phyloP scores from a whole-genome alignment of 371 early-diverging fungal genomes.

The Apophysomyces trapeziformis region DNA sequence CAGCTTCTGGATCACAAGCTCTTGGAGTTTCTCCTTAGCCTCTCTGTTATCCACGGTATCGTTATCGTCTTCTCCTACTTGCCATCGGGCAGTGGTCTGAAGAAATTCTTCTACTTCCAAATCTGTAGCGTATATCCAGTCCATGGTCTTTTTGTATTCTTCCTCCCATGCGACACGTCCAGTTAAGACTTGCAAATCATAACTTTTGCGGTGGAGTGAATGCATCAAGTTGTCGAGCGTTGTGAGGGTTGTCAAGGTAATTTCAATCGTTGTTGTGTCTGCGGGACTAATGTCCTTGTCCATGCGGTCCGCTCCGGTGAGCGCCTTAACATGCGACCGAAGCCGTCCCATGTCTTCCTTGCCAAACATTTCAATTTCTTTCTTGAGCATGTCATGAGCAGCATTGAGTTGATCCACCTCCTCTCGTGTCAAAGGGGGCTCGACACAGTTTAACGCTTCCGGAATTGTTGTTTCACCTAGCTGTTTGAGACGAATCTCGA shows the following conservation, averaged over 20 bases:
- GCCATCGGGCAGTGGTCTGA: conserved; percentile 36
- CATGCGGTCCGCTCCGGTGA: conserved; percentile 36
- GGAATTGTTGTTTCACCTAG: conserved; percentile 25
- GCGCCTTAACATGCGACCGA: conserved; percentile 55
- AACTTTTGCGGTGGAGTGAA: conserved; percentile 35
- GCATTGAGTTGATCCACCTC: conserved; percentile 33
- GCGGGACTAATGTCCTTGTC: conserved; percentile 54
- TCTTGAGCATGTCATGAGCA: conserved; percentile 31
- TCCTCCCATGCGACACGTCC: conserved; percentile 53
- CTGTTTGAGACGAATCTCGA: conserved; percentile 42
- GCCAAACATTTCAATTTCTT: conserved; percentile 44
- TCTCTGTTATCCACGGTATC: conserved; percentile 15
- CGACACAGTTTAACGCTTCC: conserved; percentile 32
- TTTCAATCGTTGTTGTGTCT: conserved; percentile 60
- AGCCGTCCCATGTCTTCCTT: conserved; percentile 54
- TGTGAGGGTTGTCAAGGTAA: conserved; percentile 53
- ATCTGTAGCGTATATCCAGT: conserved; percentile 33
- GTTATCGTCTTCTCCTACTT: conserved; percentile 6
- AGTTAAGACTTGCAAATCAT: conserved; percentile 48
- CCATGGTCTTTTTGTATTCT: conserved; percentile 30
- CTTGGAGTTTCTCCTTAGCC: conserved; percentile 17
- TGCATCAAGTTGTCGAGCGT: conserved; percentile 53
- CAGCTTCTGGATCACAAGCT: conserved; percentile 23
- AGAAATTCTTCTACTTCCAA: conserved; percentile 32
- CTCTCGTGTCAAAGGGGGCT: conserved; percentile 19